A percentile compares a stretch with the other conserved stretches of the same genome.
These are phyloP conservation scores for Terana coerulea DNA, from an alignment of 768 basidiomycete species.

Conservation along the genomic window DNA sequence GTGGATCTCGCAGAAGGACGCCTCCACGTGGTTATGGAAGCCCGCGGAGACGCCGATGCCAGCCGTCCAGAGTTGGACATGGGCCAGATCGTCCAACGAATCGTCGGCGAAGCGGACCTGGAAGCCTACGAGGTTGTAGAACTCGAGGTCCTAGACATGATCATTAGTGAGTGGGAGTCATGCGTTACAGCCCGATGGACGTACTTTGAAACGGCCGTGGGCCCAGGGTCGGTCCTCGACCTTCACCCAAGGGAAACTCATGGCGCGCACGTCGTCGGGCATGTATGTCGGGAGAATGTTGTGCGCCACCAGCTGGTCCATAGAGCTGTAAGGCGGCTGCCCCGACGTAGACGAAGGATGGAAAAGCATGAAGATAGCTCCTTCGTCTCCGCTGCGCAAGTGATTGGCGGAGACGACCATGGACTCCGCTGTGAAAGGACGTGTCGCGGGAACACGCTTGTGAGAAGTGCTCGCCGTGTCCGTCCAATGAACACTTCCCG, in stretches of 20 bases:
- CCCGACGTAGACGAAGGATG: conserved; percentile 11
- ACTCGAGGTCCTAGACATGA: conserved; percentile 22
- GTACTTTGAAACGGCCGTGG: conserved; percentile 15
- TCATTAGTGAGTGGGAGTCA: too few species aligned
- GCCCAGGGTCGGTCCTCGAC: conserved; percentile 26
- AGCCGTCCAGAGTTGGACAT: conserved; percentile 27
- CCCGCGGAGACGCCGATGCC: conserved; percentile 10
- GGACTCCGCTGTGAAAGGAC: neutral
- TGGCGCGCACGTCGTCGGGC: conserved; percentile 16
- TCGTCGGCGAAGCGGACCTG: conserved; percentile 27
- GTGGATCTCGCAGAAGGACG: conserved; percentile 14
- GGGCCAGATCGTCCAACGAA: conserved; percentile 19
- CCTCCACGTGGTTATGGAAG: conserved; percentile 13
- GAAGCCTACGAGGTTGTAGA: conserved; percentile 28
- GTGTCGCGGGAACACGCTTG: neutral
- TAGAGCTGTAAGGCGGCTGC: conserved; percentile 17
- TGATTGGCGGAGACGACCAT: conserved; percentile 2
- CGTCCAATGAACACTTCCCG: conserved; percentile 8
- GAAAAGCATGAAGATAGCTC: conserved; percentile 16
- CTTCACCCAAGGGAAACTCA: conserved; percentile 24
- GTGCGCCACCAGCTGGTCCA: conserved; percentile 18
- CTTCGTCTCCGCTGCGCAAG: conserved; percentile 9
- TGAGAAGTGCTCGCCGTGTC: neutral
- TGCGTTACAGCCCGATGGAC: too few species aligned
- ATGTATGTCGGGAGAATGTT: conserved; percentile 15